Percentiles rank a stretch among this genome's conserved stretches.
Conservation (phyloP, 768 basidiomycete genomes). For the Psilocybe azurescens region DNA sequence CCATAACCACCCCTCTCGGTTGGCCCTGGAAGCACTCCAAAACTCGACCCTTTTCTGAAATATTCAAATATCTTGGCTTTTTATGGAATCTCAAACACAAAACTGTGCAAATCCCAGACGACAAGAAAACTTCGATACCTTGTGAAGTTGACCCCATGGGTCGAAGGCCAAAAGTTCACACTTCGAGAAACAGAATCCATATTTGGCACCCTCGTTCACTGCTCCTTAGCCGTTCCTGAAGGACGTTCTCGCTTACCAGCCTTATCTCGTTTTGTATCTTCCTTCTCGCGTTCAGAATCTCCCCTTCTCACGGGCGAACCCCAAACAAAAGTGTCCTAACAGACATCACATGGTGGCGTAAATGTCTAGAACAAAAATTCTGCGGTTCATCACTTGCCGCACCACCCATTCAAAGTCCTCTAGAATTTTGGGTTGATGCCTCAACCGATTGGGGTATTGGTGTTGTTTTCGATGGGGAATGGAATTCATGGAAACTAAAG, state of each 20-base stretch:
- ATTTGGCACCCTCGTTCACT: constrained; percentile 41
- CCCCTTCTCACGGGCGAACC: constrained; percentile 15
- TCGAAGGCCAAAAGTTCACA: constrained; percentile 4
- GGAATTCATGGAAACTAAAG: constrained; percentile 37
- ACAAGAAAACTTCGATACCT: constrained; percentile 37
- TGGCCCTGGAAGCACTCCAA: constrained; percentile 43
- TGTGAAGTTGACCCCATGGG: constrained; percentile 26
- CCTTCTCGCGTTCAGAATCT: constrained; percentile 23
- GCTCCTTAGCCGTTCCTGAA: constrained; percentile 32
- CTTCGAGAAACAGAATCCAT: constrained; percentile 29
- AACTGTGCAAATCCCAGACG: constrained; percentile 33
- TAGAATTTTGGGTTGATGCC: constrained; percentile 38
- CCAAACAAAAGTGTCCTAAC: constrained; percentile 19
- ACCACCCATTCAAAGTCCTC: constrained; percentile 17
- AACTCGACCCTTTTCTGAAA: constrained; percentile 26
- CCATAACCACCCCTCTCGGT: constrained; percentile 27
- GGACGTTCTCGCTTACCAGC: constrained; percentile 35
- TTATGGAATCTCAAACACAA: constrained; percentile 35
- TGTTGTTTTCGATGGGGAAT: constrained; percentile 32
- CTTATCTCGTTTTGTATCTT: constrained; percentile 30
- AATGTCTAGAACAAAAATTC: constrained; percentile 10
- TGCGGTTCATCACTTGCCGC: constrained; percentile 15
- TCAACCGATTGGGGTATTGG: constrained; percentile 44
- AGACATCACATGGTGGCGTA: constrained; percentile 35
- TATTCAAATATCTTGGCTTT: constrained; percentile 43